Base-by-base conservation (phyloP, 495 filamentous ascomycete species). In the Neurospora sp. region DNA sequence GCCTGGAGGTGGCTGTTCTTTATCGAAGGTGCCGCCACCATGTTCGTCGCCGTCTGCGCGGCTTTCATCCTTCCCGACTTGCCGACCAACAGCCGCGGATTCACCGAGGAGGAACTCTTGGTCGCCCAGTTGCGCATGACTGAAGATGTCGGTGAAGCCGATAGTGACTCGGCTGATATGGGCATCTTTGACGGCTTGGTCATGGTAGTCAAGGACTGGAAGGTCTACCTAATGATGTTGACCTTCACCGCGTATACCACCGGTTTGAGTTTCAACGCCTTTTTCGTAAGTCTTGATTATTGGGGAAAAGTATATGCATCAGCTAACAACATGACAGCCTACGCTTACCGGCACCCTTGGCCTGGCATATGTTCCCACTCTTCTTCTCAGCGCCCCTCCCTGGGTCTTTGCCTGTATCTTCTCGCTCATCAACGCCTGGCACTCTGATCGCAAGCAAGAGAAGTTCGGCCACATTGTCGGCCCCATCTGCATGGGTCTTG, bases 101-200 rank as follows among this genome's bases (percentile, higher is more conserved):
- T 94, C 61, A 89, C 89, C 0, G 85, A 89, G 71, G 87, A 91
- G 74, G 90, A 94, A 77, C 85, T 86, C 45, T 78, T 87, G 68
- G 82, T 94, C 12, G 92, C 91, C 39, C 83, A 86, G 59, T 89
- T 89, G 84, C 84, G 92, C 20, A 83, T 94, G 72, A 87, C 90
- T 53, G 90, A 93, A 77, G 92, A 96, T 80, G 89, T 92, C 69
- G 92, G 93, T 9, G 86, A 91, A 76, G 90, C 89, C 68, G 92
- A 94, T 78, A 80, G 86, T 2, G 88, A 89, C 53, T 85, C 85
- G n/a, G 82, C 87, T 40, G 79, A 90, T 20, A 88, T 82, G 71
- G 85, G 86, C 0, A 85, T 90, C 75, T 83, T 88, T 68, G 85
- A 91, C 70, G 92, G 93, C 8, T 78, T 90, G 31, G 89, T 91